These are phyloP conservation scores for Globisporangium carolinianum DNA, from an alignment of 352 stramenopile species.

Conservation along the genomic window DNA sequence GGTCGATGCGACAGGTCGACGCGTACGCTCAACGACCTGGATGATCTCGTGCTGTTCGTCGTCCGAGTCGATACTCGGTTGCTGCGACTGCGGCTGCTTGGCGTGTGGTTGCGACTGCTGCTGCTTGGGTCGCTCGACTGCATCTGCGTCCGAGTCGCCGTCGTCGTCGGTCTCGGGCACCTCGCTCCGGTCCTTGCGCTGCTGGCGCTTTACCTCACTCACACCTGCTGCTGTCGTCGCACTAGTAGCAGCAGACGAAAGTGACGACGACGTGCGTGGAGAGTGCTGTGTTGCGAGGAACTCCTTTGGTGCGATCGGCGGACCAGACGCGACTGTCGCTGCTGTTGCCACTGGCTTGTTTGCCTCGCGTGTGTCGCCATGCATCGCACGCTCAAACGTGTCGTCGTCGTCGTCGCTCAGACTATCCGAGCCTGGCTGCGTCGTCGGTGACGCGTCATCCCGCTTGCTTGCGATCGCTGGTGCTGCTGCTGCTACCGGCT, in stretches of 20 bases:
- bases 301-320: slow-evolving; percentile 7
- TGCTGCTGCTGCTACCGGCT: slow-evolving; percentile 3
- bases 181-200: slow-evolving; percentile 16
- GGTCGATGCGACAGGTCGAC: slow-evolving; percentile 10
- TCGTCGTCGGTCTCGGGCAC: slow-evolving; percentile 39
- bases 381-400: slow-evolving; percentile 9
- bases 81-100: neutral
- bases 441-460: slow-evolving; percentile 1
- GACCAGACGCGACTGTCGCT: neutral
- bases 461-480: slow-evolving; percentile 1
- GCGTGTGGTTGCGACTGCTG: slow-evolving; percentile 14
- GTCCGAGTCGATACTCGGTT: slow-evolving; percentile 25
- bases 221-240: neutral
- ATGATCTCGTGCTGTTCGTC: slow-evolving; percentile 33
- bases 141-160: slow-evolving; percentile 25
- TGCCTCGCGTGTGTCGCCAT: neutral
- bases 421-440: slow-evolving; percentile 3
- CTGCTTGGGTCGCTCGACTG: slow-evolving; percentile 11
- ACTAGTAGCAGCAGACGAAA: no score
- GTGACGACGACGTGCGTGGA: neutral
- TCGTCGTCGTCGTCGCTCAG: slow-evolving; percentile 11
- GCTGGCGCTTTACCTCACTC: neutral
- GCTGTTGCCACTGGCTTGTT: neutral
- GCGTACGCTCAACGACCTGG: slow-evolving; percentile 28
- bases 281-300: slow-evolving; percentile 8